phyloP scores from a whole-genome alignment of 1,284 basidiomycete genomes.

The Cutaneotrichosporon curvatum region DNA sequence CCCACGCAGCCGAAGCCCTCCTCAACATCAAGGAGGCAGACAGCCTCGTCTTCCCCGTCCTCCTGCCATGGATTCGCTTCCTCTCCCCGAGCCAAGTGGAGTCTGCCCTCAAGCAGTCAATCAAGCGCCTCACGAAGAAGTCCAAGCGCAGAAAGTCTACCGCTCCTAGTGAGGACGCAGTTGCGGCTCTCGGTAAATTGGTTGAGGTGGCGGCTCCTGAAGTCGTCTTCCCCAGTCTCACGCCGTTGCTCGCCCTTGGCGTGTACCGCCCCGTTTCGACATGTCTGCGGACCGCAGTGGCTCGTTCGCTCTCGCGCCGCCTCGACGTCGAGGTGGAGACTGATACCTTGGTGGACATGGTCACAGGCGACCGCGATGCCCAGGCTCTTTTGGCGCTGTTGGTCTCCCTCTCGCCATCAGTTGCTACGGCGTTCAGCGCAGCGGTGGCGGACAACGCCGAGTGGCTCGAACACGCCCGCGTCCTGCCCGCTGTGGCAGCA shows the following conservation, averaged over 20 bases:
- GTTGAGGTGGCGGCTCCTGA: conserved; percentile 1
- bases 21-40: conserved; percentile 10
- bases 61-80: conserved; percentile 32
- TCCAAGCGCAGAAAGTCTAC: conserved; percentile 5
- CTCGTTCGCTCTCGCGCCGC: conserved; percentile 6
- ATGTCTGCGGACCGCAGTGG: conserved; percentile 1
- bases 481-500: conserved; percentile 16
- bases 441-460: conserved; percentile 6
- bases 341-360: conserved; percentile 12
- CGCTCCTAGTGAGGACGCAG: neutral
- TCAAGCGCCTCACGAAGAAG: conserved; percentile 3
- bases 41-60: conserved; percentile 16
- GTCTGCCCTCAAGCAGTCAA: conserved; percentile 7
- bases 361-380: conserved; percentile 11
- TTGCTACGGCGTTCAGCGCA: conserved; percentile 8
- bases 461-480: conserved; percentile 12
- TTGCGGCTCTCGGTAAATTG: conserved; percentile 5
- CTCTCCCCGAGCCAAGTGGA: conserved; percentile 16
- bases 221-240: conserved; percentile 5
- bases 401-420: conserved; percentile 6
- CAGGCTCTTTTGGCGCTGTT: conserved; percentile 17
- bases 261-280: conserved; percentile 7
- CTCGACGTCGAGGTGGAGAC: conserved; percentile 12
- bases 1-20: conserved; percentile 17
- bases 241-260: conserved; percentile 6